Base-by-base conservation (phyloP, 345 rosid species). In the Euphorbia pulcherrima region DNA sequence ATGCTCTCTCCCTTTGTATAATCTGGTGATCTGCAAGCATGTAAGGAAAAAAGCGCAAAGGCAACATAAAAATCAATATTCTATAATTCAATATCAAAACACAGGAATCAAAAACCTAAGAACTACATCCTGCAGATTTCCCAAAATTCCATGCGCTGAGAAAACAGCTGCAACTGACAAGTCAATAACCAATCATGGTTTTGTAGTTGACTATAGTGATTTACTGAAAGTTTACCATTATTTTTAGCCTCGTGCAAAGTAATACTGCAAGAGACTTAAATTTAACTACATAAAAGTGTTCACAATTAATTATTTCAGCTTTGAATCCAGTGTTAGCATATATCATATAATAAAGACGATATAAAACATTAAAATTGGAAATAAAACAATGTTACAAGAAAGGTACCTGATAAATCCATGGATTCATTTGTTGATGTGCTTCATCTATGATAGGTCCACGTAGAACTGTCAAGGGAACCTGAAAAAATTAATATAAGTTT, bases 381-480 rank as follows among this genome's bases (percentile, higher is more conserved):
- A n/a, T 17, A 68, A 46, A 57, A 72, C 40, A 47, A 62, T 44
- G 58, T 59, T 62, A 54, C 20, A 26, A 27, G 57, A 50, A 70
- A 48, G 20, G 65, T 63, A 93, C 98, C 97, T 90, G 96, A 75
- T 86, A 89, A 77, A 93, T 85, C 96, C 97, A 93, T 33, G 84
- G 75, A 77, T 83, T 90, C 78, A 89, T 81, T 68, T 63, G 84
- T 72, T 89, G 87, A 83, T 93, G 98, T 70, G 89, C 89, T 82
- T 93, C 98, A 66, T 93, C 88, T 23, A 93, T 58, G 67, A 93
- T 26, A 33, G 92, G 82, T 47, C 98, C 98, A 66, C 74, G 86
- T 53, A 90, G 65, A 64, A 86, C 79, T 70, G 88, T 87, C 83
- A 84, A 67, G 70, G 86, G 82, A 80, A 61, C 78, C 98, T 93